These are phyloP conservation scores for Pyracantha coccinea DNA, from an alignment of 331 rosid genomes.

Conservation along the genomic window DNA sequence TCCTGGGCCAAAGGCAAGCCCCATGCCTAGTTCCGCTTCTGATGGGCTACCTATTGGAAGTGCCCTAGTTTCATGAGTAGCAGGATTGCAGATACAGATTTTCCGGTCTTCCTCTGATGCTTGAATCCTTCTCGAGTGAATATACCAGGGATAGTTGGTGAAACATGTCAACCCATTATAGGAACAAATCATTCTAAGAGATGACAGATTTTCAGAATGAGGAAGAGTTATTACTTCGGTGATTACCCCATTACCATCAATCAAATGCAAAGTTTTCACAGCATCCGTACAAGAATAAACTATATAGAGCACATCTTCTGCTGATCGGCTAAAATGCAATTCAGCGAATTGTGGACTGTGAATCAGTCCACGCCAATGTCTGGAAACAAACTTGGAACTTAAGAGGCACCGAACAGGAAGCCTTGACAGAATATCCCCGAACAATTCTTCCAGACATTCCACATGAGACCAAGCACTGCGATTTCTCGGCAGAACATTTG, in stretches of 20 bases:
- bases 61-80: slow-evolving; percentile 5
- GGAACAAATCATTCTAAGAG: slow-evolving; percentile 18
- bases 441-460: slow-evolving; percentile 6
- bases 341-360: background rate
- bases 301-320: slow-evolving; percentile 2
- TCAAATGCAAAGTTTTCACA: slow-evolving; percentile 1
- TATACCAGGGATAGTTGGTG: slow-evolving; percentile 14
- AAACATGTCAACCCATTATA: slow-evolving; percentile 21
- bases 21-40: slow-evolving; percentile 5
- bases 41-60: slow-evolving; percentile 19
- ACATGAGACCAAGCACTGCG: slow-evolving; percentile 5
- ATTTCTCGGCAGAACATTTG: background rate
- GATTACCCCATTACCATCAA: slow-evolving; percentile 3
- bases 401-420: slow-evolving; percentile 12
- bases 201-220: slow-evolving; percentile 1
- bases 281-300: slow-evolving; percentile 14
- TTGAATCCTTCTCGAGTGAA: background rate
- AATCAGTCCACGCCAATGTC: slow-evolving; percentile 3
- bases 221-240: slow-evolving; percentile 7
- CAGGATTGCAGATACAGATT: slow-evolving; percentile 24
- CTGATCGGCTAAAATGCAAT: slow-evolving; percentile 13
- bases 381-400: slow-evolving; percentile 12
- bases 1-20: slow-evolving; percentile 21
- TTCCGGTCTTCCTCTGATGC: background rate
- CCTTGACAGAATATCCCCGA: slow-evolving; percentile 9